A percentile compares a stretch with the other conserved stretches of the same genome.
phyloP scores from a whole-genome alignment of 2,329 filamentous ascomycete genomes.

The Trichoderma semiorbis region DNA sequence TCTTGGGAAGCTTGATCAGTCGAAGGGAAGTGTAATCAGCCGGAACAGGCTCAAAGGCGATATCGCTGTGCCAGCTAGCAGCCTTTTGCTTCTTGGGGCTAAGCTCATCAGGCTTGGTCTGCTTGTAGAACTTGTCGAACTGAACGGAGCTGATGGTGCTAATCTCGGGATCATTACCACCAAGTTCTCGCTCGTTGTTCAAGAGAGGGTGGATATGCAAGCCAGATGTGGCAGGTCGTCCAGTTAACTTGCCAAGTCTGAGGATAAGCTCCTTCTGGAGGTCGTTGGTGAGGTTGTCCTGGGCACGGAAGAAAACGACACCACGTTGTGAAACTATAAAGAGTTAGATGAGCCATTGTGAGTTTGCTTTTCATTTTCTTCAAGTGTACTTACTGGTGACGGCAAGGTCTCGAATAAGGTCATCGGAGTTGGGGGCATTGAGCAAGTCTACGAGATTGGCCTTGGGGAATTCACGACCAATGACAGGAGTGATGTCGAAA shows the following conservation, averaged over 20 bases:
- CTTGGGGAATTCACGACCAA: slow-evolving; percentile 59
- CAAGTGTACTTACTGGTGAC: slow-evolving; percentile 53
- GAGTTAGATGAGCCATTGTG: neutral
- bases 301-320: slow-evolving; percentile 67
- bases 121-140: slow-evolving; percentile 47
- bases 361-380: neutral
- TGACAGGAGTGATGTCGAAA: slow-evolving; percentile 59
- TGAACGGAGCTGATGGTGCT: slow-evolving; percentile 60
- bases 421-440: slow-evolving; percentile 58
- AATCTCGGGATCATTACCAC: slow-evolving; percentile 57
- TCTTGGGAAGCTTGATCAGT: slow-evolving; percentile 51
- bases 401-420: slow-evolving; percentile 62
- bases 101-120: slow-evolving; percentile 1
- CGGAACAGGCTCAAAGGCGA: slow-evolving; percentile 62
- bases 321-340: slow-evolving; percentile 61
- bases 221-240: slow-evolving; percentile 52
- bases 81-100: slow-evolving; percentile 43
- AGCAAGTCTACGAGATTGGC: slow-evolving; percentile 60
- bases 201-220: slow-evolving; percentile 60
- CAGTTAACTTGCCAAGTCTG: slow-evolving; percentile 55
- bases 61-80: slow-evolving; percentile 59
- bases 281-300: slow-evolving; percentile 58
- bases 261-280: slow-evolving; percentile 64
- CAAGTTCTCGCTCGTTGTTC: slow-evolving; percentile 51
- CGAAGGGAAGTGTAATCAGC: slow-evolving; percentile 60